Percentiles rank a stretch among this genome's conserved stretches.
phyloP scores from a whole-genome alignment of 768 basidiomycete species.

The Tephrocybe sp. region DNA sequence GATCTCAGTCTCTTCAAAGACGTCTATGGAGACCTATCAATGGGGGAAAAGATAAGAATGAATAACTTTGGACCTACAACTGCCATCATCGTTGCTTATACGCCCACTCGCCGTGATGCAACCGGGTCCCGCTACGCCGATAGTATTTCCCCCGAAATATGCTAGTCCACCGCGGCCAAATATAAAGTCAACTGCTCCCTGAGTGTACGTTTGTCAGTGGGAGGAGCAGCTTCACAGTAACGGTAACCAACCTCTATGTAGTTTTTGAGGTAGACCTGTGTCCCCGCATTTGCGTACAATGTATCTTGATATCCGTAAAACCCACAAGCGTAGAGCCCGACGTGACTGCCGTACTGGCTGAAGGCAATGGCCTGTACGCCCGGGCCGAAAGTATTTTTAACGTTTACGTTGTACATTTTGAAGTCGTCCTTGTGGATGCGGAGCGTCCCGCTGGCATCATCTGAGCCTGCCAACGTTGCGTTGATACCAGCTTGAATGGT shows the following conservation, averaged over 20 bases:
- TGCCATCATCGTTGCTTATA: conserved; percentile 41
- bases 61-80: conserved; percentile 37
- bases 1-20: conserved; percentile 7
- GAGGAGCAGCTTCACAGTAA: neutral
- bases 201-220: neutral
- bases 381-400: conserved; percentile 45
- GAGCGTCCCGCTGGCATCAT: conserved; percentile 49
- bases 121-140: conserved; percentile 42
- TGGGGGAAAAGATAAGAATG: neutral
- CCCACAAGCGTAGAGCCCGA: conserved; percentile 45
- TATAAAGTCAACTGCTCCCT: conserved; percentile 54
- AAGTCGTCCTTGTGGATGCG: conserved; percentile 49
- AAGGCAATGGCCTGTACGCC: conserved; percentile 50
- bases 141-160: conserved; percentile 50
- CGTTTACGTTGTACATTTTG: conserved; percentile 50
- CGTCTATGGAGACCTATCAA: neutral
- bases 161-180: conserved; percentile 45
- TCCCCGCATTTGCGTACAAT: conserved; percentile 43
- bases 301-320: conserved; percentile 53
- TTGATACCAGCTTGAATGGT: conserved; percentile 37
- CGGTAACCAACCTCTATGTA: conserved; percentile 48
- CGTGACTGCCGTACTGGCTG: conserved; percentile 47
- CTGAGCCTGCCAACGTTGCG: conserved; percentile 36
- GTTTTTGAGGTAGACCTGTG: conserved; percentile 45
- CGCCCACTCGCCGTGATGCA: conserved; percentile 52